Percentiles rank a stretch among this genome's conserved stretches.
Conservation (phyloP, 1,284 basidiomycete species). For the Calocybe gambosa region DNA sequence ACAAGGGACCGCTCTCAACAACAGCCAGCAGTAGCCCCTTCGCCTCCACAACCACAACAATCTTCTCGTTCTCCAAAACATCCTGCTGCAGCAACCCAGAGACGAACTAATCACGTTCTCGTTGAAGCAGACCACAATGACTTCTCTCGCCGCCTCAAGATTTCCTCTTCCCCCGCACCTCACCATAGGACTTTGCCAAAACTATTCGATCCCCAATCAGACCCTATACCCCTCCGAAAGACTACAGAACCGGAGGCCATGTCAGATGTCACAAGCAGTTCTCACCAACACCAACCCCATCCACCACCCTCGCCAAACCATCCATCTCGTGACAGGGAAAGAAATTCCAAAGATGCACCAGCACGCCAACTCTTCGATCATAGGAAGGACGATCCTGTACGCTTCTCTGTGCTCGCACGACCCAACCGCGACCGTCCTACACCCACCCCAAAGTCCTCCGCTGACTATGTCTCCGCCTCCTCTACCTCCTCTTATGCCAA, state of each 20-base stretch:
- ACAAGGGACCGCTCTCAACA: conserved; percentile 44
- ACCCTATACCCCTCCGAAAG: conserved; percentile 57
- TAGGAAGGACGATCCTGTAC: conserved; percentile 78
- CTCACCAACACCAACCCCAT: conserved; percentile 44
- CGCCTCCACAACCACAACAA: conserved; percentile 16
- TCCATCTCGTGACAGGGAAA: conserved; percentile 27
- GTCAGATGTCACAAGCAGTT: conserved; percentile 49
- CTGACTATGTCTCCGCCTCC: conserved; percentile 68
- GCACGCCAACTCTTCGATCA: conserved; percentile 75
- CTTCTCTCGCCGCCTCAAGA: conserved; percentile 63
- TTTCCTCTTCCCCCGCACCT: conserved; percentile 47
- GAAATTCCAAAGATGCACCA: conserved; percentile 28
- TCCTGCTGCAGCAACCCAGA: conserved; percentile 16
- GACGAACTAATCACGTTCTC: conserved; percentile 14
- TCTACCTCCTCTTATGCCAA: conserved; percentile 73
- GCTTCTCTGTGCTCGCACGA: conserved; percentile 60
- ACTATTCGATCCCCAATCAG: conserved; percentile 66
- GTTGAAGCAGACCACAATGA: conserved; percentile 61
- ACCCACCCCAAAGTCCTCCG: conserved; percentile 54
- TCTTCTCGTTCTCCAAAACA: conserved; percentile 20
- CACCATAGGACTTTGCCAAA: conserved; percentile 32
- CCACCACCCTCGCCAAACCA: conserved; percentile 7
- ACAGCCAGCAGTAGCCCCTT: conserved; percentile 24
- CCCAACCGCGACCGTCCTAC: conserved; percentile 33
- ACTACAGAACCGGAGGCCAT: conserved; percentile 56